Conservation (phyloP, 768 basidiomycete species). For the Leccinum obscurum region DNA sequence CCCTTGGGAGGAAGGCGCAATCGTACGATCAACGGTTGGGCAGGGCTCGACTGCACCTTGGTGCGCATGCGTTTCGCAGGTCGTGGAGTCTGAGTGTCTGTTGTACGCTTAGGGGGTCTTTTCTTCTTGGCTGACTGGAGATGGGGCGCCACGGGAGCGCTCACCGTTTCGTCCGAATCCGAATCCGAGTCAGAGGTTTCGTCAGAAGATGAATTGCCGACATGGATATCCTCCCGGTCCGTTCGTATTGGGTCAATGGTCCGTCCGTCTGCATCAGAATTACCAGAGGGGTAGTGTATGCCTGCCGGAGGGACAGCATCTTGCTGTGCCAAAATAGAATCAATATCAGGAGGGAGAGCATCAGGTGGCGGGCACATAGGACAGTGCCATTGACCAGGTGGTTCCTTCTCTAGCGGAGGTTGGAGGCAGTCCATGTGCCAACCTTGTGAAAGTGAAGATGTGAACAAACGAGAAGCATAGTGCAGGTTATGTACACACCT, state of each 20-base stretch:
- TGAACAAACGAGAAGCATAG: constrained; percentile 6
- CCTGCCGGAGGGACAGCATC: constrained; percentile 45
- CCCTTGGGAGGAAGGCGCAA: constrained; percentile 59
- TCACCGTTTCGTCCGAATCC: constrained; percentile 27
- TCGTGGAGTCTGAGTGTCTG: constrained; percentile 28
- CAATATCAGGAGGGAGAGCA: constrained; percentile 9
- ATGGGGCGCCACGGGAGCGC: constrained; percentile 13
- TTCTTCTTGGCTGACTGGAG: constrained; percentile 29
- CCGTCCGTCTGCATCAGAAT: constrained; percentile 30
- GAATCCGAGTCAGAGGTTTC: constrained; percentile 34
- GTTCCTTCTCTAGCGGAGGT: constrained; percentile 69
- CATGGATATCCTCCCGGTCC: constrained; percentile 34
- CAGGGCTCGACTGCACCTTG: constrained; percentile 34
- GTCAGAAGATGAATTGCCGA: constrained; percentile 36
- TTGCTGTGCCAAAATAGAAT: constrained; percentile 24
- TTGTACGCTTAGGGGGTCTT: constrained; percentile 28
- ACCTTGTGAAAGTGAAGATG: constrained; percentile 40
- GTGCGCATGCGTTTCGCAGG: constrained; percentile 49
- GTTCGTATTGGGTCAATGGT: constrained; percentile 28
- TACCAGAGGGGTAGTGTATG: constrained; percentile 16
- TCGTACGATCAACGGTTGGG: constrained; percentile 45
- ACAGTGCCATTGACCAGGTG: constrained; percentile 79
- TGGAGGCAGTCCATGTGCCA: constrained; percentile 83
- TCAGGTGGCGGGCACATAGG: constrained; percentile 53
- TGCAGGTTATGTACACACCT: constrained; percentile 44